Evolutionary conservation across 768 basidiomycete genomes (phyloP).

Genomic region (Serpula lacrymans): DNA sequence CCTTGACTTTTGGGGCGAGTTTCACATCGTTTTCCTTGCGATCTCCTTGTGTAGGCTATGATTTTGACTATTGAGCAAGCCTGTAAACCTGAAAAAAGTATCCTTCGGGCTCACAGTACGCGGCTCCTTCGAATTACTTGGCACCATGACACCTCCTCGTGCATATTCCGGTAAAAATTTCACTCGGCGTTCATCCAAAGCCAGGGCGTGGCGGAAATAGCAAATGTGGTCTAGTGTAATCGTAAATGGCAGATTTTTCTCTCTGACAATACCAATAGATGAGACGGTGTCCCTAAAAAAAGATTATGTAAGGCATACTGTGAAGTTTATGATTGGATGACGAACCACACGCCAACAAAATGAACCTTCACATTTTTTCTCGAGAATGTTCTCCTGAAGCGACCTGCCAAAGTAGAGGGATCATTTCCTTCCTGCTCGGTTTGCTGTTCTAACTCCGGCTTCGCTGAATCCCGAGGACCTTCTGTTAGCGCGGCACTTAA

Average conservation of each 20-base stretch:
- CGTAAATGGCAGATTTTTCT: conserved; percentile 13
- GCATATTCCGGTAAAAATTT: conserved; percentile 31
- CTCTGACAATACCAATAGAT: conserved; percentile 24
- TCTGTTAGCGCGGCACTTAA: no score
- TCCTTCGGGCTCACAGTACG: no score
- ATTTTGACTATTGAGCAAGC: conserved; percentile 1
- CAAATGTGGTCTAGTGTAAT: conserved; percentile 22
- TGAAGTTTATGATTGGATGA: neutral
- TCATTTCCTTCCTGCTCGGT: no score
- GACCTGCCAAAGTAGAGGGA: no score
- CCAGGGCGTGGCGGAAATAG: conserved; percentile 32
- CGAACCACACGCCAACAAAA: conserved; percentile 33
- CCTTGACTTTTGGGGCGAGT: conserved; percentile 25
- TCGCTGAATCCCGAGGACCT: no score
- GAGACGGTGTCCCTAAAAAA: conserved; percentile 32
- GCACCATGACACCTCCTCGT: conserved; percentile 10
- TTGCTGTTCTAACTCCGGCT: no score
- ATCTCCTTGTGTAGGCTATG: no score
- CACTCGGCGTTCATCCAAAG: conserved; percentile 32
- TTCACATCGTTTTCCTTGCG: conserved; percentile 4
- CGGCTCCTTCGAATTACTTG: conserved; percentile 1
- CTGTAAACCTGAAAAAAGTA: no score
- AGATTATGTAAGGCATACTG: neutral
- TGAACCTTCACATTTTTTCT: conserved; percentile 22
- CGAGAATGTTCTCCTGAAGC: conserved; percentile 28